Percentiles rank a stretch among this genome's conserved stretches.
Evolutionary conservation across 2,329 filamentous ascomycete genomes (phyloP).

Genomic region (Paracamarosporium sp.): DNA sequence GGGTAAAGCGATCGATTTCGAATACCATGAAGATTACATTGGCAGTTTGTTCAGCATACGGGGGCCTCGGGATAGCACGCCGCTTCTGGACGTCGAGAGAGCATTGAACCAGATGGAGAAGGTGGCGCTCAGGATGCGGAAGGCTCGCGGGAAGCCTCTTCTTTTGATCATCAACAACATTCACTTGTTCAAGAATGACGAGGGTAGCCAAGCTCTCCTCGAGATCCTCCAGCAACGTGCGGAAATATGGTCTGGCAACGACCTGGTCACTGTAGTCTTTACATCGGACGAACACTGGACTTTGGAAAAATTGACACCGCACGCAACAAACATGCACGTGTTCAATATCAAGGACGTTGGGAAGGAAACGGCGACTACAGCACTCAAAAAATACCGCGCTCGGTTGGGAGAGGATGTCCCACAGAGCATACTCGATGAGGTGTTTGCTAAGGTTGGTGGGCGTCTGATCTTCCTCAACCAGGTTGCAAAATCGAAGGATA

Average conservation of each 20-base stretch:
- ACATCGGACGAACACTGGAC: slow-evolving; percentile 99
- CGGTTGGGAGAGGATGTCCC: slow-evolving; percentile 74
- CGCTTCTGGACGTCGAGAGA: slow-evolving; percentile 91
- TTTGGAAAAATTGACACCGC: slow-evolving; percentile 88
- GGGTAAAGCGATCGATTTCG: slow-evolving; percentile 92
- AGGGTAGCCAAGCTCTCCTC: slow-evolving; percentile 86
- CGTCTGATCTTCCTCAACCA: slow-evolving; percentile 85
- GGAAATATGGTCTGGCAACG: slow-evolving; percentile 92
- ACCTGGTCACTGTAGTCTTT: slow-evolving; percentile 88
- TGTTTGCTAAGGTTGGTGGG: slow-evolving; percentile 89
- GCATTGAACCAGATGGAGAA: slow-evolving; percentile 98
- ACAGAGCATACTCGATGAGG: slow-evolving; percentile 67
- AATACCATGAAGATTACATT: slow-evolving; percentile 97
- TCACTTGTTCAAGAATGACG: slow-evolving; percentile 87
- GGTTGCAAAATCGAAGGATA: slow-evolving; percentile 81
- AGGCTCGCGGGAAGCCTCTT: slow-evolving; percentile 69
- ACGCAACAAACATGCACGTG: slow-evolving; percentile 92
- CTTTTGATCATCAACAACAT: slow-evolving; percentile 92
- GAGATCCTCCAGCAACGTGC: slow-evolving; percentile 94
- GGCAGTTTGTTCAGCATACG: slow-evolving; percentile 93
- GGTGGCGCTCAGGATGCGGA: slow-evolving; percentile 77
- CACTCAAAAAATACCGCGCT: slow-evolving; percentile 76
- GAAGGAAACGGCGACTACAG: slow-evolving; percentile 75
- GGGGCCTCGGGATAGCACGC: slow-evolving; percentile 88
- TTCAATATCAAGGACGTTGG: slow-evolving; percentile 82